These are phyloP conservation scores for Flaveria sonorensis DNA, from an alignment of 129 eudicot species.

Conservation along the genomic window DNA sequence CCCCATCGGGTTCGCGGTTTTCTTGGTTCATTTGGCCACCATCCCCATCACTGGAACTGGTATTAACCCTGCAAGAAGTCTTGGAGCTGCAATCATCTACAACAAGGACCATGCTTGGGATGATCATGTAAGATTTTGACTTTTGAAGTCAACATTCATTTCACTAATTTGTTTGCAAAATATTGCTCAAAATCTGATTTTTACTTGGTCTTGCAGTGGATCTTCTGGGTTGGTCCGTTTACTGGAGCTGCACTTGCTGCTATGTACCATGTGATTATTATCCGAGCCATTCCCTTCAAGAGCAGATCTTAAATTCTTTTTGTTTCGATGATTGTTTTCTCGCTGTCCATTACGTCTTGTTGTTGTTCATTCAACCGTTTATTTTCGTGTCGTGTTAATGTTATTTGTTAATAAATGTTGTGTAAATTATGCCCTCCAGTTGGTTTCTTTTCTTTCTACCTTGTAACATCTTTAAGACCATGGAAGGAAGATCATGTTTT, in stretches of 20 bases:
- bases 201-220: slow-evolving; percentile 47
- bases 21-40: slow-evolving; percentile 74
- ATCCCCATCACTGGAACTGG: slow-evolving; percentile 81
- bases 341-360: slow-evolving; percentile 17
- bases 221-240: slow-evolving; percentile 76
- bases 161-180: not conserved
- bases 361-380: slow-evolving; percentile 21
- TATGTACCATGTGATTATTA: slow-evolving; percentile 51
- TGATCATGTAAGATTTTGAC: slow-evolving; percentile 51
- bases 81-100: slow-evolving; percentile 70
- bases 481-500: slow-evolving; percentile 11
- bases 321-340: slow-evolving; percentile 13
- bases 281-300: slow-evolving; percentile 75
- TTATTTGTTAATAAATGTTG: slow-evolving; percentile 19
- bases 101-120: slow-evolving; percentile 73
- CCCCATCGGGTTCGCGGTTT: slow-evolving; percentile 70
- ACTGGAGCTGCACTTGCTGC: slow-evolving; percentile 78
- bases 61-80: slow-evolving; percentile 76
- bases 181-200: not conserved
- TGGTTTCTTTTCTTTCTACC: slow-evolving; percentile 19
- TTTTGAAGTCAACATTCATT: slow-evolving; percentile 15
- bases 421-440: slow-evolving; percentile 15
- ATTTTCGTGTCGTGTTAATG: slow-evolving; percentile 12
- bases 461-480: slow-evolving; percentile 3
- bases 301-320: slow-evolving; percentile 35